Base-by-base conservation (phyloP, 805 yeast species). In the Tetrapisispora taiwanensis region DNA sequence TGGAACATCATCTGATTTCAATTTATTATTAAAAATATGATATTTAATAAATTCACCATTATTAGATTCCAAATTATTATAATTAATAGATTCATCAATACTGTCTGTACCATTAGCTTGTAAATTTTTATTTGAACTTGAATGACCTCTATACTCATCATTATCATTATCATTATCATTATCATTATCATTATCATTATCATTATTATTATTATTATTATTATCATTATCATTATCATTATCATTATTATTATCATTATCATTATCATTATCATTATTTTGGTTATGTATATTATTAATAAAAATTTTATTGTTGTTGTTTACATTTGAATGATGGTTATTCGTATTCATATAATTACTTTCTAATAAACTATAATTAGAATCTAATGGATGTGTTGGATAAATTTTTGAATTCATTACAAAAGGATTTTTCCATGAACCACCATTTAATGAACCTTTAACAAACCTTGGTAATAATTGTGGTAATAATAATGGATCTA, bases 361-460 rank as follows among this genome's bases (percentile, higher is more conserved):
- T 7, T 27, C 30, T 3, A 27, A 5, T n/a, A 31, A 36, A 27
- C 6, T 15, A 27, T 26, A 7, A 8, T 27, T 24, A 6, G 20
- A 17, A 9, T 36, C 31, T 8, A 3, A 24, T 13, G 30, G 14
- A 36, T 14, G 13, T 15, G 24, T 14, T 6, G 39, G 31, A 36
- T 36, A 36, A 15, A 36, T 36, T 27, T 36, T 36, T 30, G 34
- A 18, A 19, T 30, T 28, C 41, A 38, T 30, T 8, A 30, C 51
- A 81, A 80, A 36, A 18, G 84, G 85, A 53, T 81, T 82, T 42
- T 76, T 73, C 81, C 88, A 83, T 48, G 81, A 79, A 15, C 89
- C 90, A 15, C 88, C 90, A 52, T 79, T 79, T 58, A 79, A 83
- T 43, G 74, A 76, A 27, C 78, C 78, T 36, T 73, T 69, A 17